These are phyloP conservation scores for Globisporangium mamillatum DNA, from an alignment of 352 stramenopile genomes.

Conservation along the genomic window DNA sequence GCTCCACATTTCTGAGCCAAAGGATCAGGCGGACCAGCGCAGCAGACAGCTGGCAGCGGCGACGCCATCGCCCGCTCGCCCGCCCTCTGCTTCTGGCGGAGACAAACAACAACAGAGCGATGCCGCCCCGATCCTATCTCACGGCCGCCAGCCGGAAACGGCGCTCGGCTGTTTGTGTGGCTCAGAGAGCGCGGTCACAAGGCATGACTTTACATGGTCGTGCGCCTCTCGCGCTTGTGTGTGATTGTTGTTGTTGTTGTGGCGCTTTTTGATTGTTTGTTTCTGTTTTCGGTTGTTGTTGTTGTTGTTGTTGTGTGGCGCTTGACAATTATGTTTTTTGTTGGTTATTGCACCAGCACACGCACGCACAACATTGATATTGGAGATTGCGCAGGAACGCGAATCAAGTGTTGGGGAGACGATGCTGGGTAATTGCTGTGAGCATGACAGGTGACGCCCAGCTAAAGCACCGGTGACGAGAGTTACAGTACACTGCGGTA, in stretches of 20 bases:
- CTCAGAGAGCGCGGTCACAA: background rate
- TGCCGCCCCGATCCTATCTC: constrained; percentile 4
- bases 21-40: background rate
- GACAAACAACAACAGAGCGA: background rate
- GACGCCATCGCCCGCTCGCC: background rate
- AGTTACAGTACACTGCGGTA: constrained; percentile 1
- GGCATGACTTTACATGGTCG: constrained; percentile 10
- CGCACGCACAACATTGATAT: background rate
- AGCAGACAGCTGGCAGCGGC: background rate
- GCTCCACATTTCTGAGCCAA: background rate
- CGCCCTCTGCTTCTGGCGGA: background rate
- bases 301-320: background rate
- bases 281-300: background rate
- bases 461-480: background rate
- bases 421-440: background rate
- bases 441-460: background rate
- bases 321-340: background rate
- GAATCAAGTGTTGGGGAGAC: background rate
- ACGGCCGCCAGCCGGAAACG: constrained; percentile 2
- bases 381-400: too few relatives aligned
- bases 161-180: constrained; percentile 3
- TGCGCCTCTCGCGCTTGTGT: background rate
- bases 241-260: background rate
- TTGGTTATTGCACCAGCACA: background rate
- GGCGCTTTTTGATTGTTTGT: background rate